These are phyloP conservation scores for Exophiala dermatitidis DNA, from an alignment of 2,329 filamentous ascomycete species.

Conservation along the genomic window DNA sequence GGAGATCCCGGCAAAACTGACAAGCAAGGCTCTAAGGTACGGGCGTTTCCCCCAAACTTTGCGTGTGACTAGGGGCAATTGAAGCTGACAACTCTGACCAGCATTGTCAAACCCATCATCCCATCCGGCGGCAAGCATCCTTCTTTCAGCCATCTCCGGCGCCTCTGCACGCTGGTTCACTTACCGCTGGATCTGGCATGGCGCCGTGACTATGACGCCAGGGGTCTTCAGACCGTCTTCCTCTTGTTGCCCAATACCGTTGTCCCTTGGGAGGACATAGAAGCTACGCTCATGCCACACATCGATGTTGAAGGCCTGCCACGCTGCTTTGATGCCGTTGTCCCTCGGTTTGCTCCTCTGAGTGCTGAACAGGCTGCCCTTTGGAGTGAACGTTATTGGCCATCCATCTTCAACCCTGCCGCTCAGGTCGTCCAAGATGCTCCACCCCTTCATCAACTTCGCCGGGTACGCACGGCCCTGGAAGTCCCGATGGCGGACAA, in stretches of 20 bases:
- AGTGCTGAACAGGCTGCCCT: slow-evolving; percentile 35
- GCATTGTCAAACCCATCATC: slow-evolving; percentile 31
- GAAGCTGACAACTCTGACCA: slow-evolving; percentile 10
- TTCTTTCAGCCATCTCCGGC: slow-evolving; percentile 29
- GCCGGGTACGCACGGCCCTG: slow-evolving; percentile 32
- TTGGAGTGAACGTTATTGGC: slow-evolving; percentile 40
- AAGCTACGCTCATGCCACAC: slow-evolving; percentile 31
- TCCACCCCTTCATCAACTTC: slow-evolving; percentile 36
- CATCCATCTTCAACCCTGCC: slow-evolving; percentile 40
- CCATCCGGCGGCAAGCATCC: slow-evolving; percentile 35
- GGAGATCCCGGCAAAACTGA: slow-evolving; percentile 40
- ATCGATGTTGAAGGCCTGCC: slow-evolving; percentile 34
- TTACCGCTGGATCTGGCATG: slow-evolving; percentile 25
- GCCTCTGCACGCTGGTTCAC: slow-evolving; percentile 23
- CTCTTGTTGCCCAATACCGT: slow-evolving; percentile 39
- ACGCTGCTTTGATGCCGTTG: slow-evolving; percentile 28
- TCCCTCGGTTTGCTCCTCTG: slow-evolving; percentile 38
- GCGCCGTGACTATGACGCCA: slow-evolving; percentile 25
- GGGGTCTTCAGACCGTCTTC: slow-evolving; percentile 33
- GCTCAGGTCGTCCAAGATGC: slow-evolving; percentile 38
- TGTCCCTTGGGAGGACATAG: slow-evolving; percentile 25
- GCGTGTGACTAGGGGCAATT: not conserved
- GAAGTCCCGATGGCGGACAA: slow-evolving; percentile 30
- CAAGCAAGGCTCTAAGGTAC: slow-evolving; percentile 40
- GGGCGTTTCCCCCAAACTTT: slow-evolving; percentile 2